Evolutionary conservation across 306 rosid genomes (phyloP).

Genomic region (Prunus mira): DNA sequence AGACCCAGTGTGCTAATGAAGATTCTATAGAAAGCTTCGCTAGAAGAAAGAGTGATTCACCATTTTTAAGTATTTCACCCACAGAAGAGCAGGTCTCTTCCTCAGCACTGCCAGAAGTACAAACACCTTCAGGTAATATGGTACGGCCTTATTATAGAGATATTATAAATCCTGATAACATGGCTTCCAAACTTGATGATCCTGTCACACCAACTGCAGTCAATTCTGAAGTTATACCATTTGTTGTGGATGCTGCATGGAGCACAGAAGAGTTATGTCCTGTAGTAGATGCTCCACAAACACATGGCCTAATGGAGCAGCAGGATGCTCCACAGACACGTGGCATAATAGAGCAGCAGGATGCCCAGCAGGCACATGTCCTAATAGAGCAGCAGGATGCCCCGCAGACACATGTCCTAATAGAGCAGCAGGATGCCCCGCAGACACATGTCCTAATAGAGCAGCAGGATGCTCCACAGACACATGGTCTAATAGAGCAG

Average conservation of each 20-base stretch:
- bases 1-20: constrained; percentile 34
- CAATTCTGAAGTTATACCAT: constrained; percentile 36
- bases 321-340: not conserved
- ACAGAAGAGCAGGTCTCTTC: constrained; percentile 33
- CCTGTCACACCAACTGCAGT: constrained; percentile 26
- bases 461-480: not conserved
- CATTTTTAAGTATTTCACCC: not conserved
- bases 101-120: constrained; percentile 38
- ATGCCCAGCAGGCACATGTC: constrained; percentile 11
- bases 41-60: constrained; percentile 30
- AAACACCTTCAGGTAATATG: constrained; percentile 21
- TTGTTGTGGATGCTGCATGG: constrained; percentile 28
- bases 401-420: constrained; percentile 15
- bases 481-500: constrained; percentile 22
- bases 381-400: constrained; percentile 9
- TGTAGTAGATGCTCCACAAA: constrained; percentile 17
- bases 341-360: constrained; percentile 21
- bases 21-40: constrained; percentile 29
- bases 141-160: constrained; percentile 27
- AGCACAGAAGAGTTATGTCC: constrained; percentile 19
- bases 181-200: constrained; percentile 26
- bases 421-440: not conserved
- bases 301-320: constrained; percentile 18
- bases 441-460: constrained; percentile 13
- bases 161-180: constrained; percentile 9